Conservation (phyloP, 2,329 filamentous ascomycete genomes). For the Arthrobotrys musiformis region DNA sequence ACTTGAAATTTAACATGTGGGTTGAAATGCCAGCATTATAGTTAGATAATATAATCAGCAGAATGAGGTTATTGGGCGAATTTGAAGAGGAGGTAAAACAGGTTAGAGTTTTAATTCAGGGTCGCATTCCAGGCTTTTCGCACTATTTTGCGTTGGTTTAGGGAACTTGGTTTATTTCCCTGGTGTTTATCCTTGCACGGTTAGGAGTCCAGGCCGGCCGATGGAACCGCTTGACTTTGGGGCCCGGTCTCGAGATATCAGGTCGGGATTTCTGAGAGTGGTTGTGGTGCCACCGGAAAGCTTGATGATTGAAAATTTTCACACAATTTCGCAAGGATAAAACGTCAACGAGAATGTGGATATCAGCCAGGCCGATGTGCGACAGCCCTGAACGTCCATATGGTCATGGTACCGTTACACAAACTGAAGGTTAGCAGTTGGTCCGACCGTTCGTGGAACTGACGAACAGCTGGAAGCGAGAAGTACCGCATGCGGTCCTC, state of each 20-base stretch:
- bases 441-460: not conserved
- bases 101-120: not conserved
- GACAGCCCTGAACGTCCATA: constrained; percentile 5
- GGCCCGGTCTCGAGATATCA: not conserved
- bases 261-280: not conserved
- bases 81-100: not conserved
- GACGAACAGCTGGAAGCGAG: constrained; percentile 1
- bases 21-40: constrained; percentile 9
- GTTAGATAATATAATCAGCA: constrained; percentile 1
- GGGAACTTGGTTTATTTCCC: not conserved
- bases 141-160: not conserved
- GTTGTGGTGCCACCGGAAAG: not conserved
- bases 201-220: not conserved
- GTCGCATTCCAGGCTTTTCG: not conserved
- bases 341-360: constrained; percentile 11
- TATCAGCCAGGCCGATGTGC: not conserved
- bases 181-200: not conserved
- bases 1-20: constrained; percentile 3
- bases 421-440: not conserved
- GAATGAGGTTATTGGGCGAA: not conserved
- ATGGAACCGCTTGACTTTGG: not conserved
- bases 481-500: not conserved
- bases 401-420: constrained; percentile 19
- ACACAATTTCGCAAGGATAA: constrained; percentile 3
- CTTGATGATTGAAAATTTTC: not conserved